Conservation (phyloP, 495 filamentous ascomycete species). For the Aspergillus ellipticus region DNA sequence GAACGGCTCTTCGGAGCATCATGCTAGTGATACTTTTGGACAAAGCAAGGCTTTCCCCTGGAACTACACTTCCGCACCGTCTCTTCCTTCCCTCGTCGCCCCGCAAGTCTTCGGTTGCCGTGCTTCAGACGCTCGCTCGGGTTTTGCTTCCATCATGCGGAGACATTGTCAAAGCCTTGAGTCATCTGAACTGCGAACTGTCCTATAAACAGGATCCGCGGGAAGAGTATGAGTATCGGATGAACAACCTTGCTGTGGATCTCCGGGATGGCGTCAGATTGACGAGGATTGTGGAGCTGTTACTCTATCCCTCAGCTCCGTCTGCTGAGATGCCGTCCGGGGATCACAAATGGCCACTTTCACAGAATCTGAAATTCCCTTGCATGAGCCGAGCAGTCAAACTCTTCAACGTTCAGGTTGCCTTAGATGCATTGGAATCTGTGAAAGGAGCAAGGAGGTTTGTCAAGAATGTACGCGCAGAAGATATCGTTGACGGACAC, state of each 20-base stretch:
- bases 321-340: not conserved
- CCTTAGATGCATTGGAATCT: slow-evolving; percentile 48
- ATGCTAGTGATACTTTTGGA: slow-evolving; percentile 61
- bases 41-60: slow-evolving; percentile 31
- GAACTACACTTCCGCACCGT: slow-evolving; percentile 28
- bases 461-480: slow-evolving; percentile 43
- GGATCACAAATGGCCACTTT: slow-evolving; percentile 40
- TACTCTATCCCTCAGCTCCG: slow-evolving; percentile 44
- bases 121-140: slow-evolving; percentile 49
- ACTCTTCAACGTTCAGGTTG: slow-evolving; percentile 58
- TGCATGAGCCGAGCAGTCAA: slow-evolving; percentile 55
- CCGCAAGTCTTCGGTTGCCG: slow-evolving; percentile 53
- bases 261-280: slow-evolving; percentile 61
- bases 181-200: slow-evolving; percentile 55
- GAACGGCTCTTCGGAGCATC: slow-evolving; percentile 56
- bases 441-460: slow-evolving; percentile 32
- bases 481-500: slow-evolving; percentile 65
- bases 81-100: slow-evolving; percentile 48
- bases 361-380: slow-evolving; percentile 58
- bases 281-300: slow-evolving; percentile 56
- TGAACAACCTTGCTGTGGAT: slow-evolving; percentile 61
- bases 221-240: slow-evolving; percentile 55
- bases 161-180: slow-evolving; percentile 51
- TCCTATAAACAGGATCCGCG: slow-evolving; percentile 52
- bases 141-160: slow-evolving; percentile 59